Conservation (phyloP, 1,284 basidiomycete species). For the Sparassis latifolia region DNA sequence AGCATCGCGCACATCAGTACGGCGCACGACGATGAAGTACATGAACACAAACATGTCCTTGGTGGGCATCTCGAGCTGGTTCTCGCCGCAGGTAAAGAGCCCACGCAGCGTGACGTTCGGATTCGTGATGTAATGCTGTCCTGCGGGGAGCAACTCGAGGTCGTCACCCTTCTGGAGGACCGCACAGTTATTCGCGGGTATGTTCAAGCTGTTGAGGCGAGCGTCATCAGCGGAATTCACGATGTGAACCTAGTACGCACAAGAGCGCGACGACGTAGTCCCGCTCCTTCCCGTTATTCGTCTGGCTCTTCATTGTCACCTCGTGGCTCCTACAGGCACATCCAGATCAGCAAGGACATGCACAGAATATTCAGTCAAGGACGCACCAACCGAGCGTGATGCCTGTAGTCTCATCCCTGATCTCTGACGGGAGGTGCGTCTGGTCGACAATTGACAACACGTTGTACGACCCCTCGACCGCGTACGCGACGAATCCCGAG, state of each 20-base stretch:
- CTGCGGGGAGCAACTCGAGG: slow-evolving; percentile 66
- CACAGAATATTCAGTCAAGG: slow-evolving; percentile 5
- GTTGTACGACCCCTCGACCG: slow-evolving; percentile 66
- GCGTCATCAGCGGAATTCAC: not conserved
- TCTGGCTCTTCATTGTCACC: slow-evolving; percentile 62
- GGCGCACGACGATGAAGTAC: not conserved
- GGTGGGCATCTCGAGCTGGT: slow-evolving; percentile 77
- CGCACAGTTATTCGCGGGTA: slow-evolving; percentile 79
- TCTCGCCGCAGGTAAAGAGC: slow-evolving; percentile 71
- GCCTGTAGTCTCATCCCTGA: slow-evolving; percentile 59
- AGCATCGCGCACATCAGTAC: not conserved
- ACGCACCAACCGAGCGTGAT: slow-evolving; percentile 47
- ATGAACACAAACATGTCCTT: slow-evolving; percentile 60
- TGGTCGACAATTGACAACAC: slow-evolving; percentile 76
- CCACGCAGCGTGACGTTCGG: slow-evolving; percentile 75
- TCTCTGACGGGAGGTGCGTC: slow-evolving; percentile 56
- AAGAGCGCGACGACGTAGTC: slow-evolving; percentile 74
- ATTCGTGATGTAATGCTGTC: slow-evolving; percentile 76
- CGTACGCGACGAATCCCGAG: slow-evolving; percentile 69
- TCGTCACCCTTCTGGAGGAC: slow-evolving; percentile 78
- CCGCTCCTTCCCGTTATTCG: slow-evolving; percentile 36
- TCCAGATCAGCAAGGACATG: not conserved
- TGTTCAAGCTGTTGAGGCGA: slow-evolving; percentile 49
- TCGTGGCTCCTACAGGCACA: slow-evolving; percentile 46
- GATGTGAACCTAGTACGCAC: slow-evolving; percentile 32